Evolutionary conservation across 768 basidiomycete genomes (phyloP), one percentile per base, ranked within the genome.

Genomic region (Krasilnikovozyma curviuscula): DNA sequence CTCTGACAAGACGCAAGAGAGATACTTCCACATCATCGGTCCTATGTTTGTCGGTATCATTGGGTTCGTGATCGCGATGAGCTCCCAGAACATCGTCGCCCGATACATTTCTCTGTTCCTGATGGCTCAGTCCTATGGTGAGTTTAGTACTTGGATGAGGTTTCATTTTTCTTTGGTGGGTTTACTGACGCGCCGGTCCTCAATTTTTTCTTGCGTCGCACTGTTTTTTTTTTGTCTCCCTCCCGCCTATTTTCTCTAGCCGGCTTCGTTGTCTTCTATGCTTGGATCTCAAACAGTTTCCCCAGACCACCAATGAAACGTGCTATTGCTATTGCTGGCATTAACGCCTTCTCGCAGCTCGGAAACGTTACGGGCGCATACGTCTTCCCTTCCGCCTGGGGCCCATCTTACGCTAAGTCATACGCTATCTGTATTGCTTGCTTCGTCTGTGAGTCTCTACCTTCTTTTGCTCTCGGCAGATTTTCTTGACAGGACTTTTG

Each of bases 311-410:
- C 83, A 5, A 75, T 78, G n/a, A 89, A 88, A 64, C 77, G 85
- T 5, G 81, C 85, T 2, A 79, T 86, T n/a, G 79, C 79, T 12
- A 69, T 91, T 40, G 85, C 39, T 0, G 18, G 32, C 24, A 48
- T 59, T 35, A 57, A 58, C 50, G 54, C 58, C 34, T 75, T 83
- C 58, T 78, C 79, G 8, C 77, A 83, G 58, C 69, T 83, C 3
- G 86, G 86, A 1, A 89, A 89, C 65, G 70, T 91, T 34, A 66
- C 76, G 35, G 85, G 85, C 53, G 78, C 83, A 69, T 88, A 68
- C 67, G 75, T 73, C 24, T 55, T 47, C 59, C 48, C 48, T 0
- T 2, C 37, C 3, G 9, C 19, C 0, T 63, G 57, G 55, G 62
- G 52, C 3, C 79, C 77, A 10, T 71, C 71, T 0, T 86, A 85